Percentiles rank a stretch among this genome's conserved stretches.
Evolutionary conservation across 176 grass and related monocot species (phyloP).

Genomic region (Dactylis glomerata): DNA sequence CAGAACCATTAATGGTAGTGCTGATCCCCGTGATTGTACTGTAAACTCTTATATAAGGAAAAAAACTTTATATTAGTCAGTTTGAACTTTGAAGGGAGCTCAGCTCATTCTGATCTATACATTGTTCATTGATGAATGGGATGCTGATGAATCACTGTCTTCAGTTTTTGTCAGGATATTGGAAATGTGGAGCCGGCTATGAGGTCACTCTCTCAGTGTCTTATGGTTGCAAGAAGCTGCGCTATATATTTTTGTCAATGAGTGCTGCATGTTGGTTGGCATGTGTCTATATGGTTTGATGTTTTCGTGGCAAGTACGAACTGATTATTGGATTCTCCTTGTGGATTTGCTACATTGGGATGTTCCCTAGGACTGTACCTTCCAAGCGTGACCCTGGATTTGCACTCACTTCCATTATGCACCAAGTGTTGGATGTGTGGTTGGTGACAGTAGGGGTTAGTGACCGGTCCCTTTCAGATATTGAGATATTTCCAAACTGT

Average conservation of each 20-base stretch:
- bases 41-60: slow-evolving; percentile 30
- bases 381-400: slow-evolving; percentile 13
- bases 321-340: slow-evolving; percentile 18
- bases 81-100: slow-evolving; percentile 7
- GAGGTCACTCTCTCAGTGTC: neutral
- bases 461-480: slow-evolving; percentile 38
- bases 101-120: neutral
- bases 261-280: neutral
- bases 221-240: neutral
- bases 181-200: neutral
- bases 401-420: slow-evolving; percentile 26
- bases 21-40: slow-evolving; percentile 46
- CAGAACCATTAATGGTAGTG: slow-evolving; percentile 42
- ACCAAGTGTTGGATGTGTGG: slow-evolving; percentile 45
- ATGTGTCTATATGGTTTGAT: neutral
- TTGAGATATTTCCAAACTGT: slow-evolving; percentile 6
- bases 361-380: slow-evolving; percentile 12
- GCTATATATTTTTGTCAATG: neutral
- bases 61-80: neutral
- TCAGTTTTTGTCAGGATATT: neutral
- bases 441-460: slow-evolving; percentile 29
- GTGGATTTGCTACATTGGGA: slow-evolving; percentile 15
- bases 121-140: neutral
- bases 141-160: neutral
- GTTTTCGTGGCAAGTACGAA: neutral